Percentiles rank a stretch among this genome's conserved stretches.
These are phyloP conservation scores for Calonectria ilicicola DNA, from an alignment of 2,329 filamentous ascomycete species.

Conservation along the genomic window DNA sequence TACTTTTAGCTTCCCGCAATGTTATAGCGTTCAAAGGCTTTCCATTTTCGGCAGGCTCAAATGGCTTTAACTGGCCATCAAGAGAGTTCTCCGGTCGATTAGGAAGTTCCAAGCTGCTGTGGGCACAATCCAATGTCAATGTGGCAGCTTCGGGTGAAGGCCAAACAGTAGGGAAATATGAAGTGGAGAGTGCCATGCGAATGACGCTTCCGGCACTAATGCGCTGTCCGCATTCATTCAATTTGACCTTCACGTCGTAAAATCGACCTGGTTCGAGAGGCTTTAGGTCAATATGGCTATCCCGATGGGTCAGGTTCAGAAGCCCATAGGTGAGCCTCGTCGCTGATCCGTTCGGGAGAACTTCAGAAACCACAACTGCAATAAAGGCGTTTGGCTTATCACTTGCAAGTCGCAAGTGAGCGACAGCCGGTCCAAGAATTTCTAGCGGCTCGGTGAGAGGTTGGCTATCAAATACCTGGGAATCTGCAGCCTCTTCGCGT, in stretches of 20 bases:
- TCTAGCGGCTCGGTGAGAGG: conserved; percentile 9
- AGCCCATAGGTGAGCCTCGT: conserved; percentile 6
- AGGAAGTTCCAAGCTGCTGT: conserved; percentile 5
- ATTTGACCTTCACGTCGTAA: background rate
- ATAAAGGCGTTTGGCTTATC: conserved; percentile 13
- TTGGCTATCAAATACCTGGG: background rate
- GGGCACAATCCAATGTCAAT: background rate
- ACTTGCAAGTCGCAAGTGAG: background rate
- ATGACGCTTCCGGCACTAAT: background rate
- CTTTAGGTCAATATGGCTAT: conserved; percentile 9
- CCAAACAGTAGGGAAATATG: conserved; percentile 11
- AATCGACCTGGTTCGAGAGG: conserved; percentile 2
- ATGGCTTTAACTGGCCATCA: background rate
- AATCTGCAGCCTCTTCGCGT: background rate
- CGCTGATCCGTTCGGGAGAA: conserved; percentile 8
- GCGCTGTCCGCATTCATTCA: conserved; percentile 9
- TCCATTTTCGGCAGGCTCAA: conserved; percentile 1
- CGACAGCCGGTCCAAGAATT: background rate
- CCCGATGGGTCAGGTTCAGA: conserved; percentile 11
- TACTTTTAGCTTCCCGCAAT: background rate
- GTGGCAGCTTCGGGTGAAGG: conserved; percentile 10
- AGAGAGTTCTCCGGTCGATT: background rate
- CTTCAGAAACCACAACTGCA: conserved; percentile 4
- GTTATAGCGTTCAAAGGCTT: background rate
- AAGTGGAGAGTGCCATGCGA: background rate